Conservation (phyloP, 2,329 filamentous ascomycete species). For the Ophiocordyceps sinensis region DNA sequence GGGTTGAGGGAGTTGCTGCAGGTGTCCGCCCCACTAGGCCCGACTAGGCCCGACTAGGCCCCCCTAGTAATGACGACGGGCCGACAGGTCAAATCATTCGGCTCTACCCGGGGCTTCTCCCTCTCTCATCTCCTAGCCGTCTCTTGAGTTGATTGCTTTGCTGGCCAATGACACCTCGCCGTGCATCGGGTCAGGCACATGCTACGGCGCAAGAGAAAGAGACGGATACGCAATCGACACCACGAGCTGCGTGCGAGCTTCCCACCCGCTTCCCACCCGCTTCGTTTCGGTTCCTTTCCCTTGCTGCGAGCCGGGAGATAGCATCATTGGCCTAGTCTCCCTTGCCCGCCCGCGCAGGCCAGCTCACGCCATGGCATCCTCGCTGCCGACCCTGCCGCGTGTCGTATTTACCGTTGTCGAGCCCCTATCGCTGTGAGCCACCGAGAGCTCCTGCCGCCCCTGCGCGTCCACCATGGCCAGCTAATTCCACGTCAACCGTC, state of each 20-base stretch:
- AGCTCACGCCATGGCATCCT: slow-evolving; percentile 36
- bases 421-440: slow-evolving; percentile 50
- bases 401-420: slow-evolving; percentile 54
- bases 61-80: too few species aligned
- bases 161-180: neutral
- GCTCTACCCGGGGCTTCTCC: too few species aligned
- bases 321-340: neutral
- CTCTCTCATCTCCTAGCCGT: too few species aligned
- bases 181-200: slow-evolving; percentile 2
- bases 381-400: slow-evolving; percentile 48
- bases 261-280: neutral
- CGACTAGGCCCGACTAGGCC: too few species aligned
- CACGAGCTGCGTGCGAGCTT: neutral
- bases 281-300: neutral
- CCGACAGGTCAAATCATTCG: too few species aligned
- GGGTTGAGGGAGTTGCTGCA: neutral
- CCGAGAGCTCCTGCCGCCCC: neutral
- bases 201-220: slow-evolving; percentile 2
- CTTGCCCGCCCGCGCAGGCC: neutral
- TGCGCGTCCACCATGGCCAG: slow-evolving; percentile 1
- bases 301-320: neutral
- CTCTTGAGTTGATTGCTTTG: neutral
- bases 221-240: neutral
- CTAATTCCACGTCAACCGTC: slow-evolving; percentile 6
- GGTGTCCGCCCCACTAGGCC: too few species aligned